Evolutionary conservation across 352 stramenopile genomes (phyloP), one percentile per base, ranked within the genome.

Genomic region (Phytopythium delawarense): DNA sequence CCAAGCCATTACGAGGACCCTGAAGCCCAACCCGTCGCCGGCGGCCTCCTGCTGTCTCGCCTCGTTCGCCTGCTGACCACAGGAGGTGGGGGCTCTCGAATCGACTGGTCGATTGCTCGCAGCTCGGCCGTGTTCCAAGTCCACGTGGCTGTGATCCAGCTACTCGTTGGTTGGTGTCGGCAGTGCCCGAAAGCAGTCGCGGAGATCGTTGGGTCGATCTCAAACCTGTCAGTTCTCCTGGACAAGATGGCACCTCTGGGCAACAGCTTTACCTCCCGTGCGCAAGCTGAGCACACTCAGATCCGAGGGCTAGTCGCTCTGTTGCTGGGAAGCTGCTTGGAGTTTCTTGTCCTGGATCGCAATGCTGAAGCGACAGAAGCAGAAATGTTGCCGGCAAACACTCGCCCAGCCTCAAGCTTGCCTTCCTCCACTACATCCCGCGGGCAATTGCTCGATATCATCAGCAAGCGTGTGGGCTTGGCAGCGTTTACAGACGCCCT

Each of bases 401-500:
- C 40, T 21, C 37, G 37, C 37, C 11, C n/a, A 8, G n/a, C 48
- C 37, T 35, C 48, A 28, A 54, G 21, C 48, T 12, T 18, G 25
- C 21, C 48, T n/a, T 1, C 23, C 13, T 28, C 16, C 7, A 25
- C 49, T 12, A 76, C 87, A 63, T 87, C 81, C 18, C 69, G 81
- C 25, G 67, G 85, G 7, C 79, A 93, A 52, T 48, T 93, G 28
- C 65, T 93, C 9, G 71, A 87, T n/a, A 72, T 91, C 54, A 84
- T 91, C 52, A 88, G 70, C 53, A 81, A 80, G 34, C 75, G 70
- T 7, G 66, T 89, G n/a, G 75, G 84, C 18, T 67, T 93, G 18
- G 75, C 89, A 18, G 45, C 44, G 7, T 90, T 93, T 51, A 87
- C 76, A n/a, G 82, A 87, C 57, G 73, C 74, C 12, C 73, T 93